Base-by-base conservation (phyloP, 768 basidiomycete genomes). In the Ephemerocybe angulata region DNA sequence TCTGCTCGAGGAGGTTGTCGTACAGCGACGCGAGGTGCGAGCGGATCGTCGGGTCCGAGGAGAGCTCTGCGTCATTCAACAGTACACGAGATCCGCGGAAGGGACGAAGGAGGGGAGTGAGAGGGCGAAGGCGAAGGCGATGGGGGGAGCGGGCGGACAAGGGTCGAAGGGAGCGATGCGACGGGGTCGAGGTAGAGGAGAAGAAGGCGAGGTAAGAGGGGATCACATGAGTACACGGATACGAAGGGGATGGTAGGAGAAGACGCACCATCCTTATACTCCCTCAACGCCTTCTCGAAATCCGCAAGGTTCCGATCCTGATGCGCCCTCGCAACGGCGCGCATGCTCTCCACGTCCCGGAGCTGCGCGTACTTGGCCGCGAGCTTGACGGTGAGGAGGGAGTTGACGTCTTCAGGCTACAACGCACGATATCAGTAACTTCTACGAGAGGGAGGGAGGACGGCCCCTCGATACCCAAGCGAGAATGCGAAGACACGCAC, bases 1-100 rank as follows among this genome's bases (percentile, higher is more conserved):
- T 99, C 69, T 98, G 96, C 66, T 97, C 91, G 10, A 99, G 82
- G 1, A 99, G 79, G 2, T 93, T 98, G 67, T 99, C 97, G 71
- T 98, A 99, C 24, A 99, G 74, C 10, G 90, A 87, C 0, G 93
- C 85, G 27, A 99, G 85, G 66, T 99, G 96, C 10, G 93, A 92
- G 47, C 94, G 88, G 68, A 98, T 97, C 4, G 95, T 94, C 1
- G 90, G 88, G 72, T 99, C 96, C 19, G 92, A 92, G 4, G 93
- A 93, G 19, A 99, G 83, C 67, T 98, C 96, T 96, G 50, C 4
- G n/a, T n/a, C n/a, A n/a, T n/a, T n/a, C n/a, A n/a, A n/a, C n/a
- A n/a, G n/a, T n/a, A n/a, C n/a, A n/a, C n/a, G n/a, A n/a, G n/a
- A n/a, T n/a, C n/a, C n/a, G n/a, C n/a, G n/a, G n/a, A n/a, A n/a